Evolutionary conservation across 805 yeast species (phyloP), one percentile per base, ranked within the genome.

Genomic region (Clavispora vitiphila): DNA sequence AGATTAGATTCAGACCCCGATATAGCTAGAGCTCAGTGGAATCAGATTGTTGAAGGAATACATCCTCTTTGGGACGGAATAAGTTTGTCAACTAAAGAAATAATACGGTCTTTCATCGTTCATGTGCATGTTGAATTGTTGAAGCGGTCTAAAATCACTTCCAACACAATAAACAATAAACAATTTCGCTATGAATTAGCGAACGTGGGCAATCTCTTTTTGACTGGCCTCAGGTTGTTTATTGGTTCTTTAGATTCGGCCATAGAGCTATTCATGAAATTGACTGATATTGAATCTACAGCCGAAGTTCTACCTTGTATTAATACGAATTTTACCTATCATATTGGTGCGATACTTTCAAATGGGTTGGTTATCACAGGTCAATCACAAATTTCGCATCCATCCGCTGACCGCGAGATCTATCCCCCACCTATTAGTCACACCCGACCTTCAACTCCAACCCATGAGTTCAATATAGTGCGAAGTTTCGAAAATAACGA

Each of bases 331-430:
- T 86, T 85, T 64, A 80, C 90, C 12, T 86, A 87, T 50, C 95
- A 89, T 54, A 88, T 90, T 21, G 81, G 91, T 38, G 96, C 96
- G 0, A 51, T 75, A 22, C 67, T 90, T 34, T 65, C 67, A 25
- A 77, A 86, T 60, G 96, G 95, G 2, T 68, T 74, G 4, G 69
- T 83, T 2, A 81, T 90, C 26, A 83, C 90, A 0, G 98, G 98
- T 10, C 98, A 90, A 60, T 83, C 91, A 3, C 96, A 89, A 56
- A 90, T 90, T 9, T 87, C 96, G 1, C 98, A 90, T 62, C 98
- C 98, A 1, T 64, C 74, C 14, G 20, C 61, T 62, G 24, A 22
- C 36, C 43, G 39, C 46, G 50, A 43, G 10, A 40, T 44, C 1
- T 53, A 54, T 26, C 55, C 61, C 2, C 55, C 56, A 2, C 53